Evolutionary conservation across 2,329 filamentous ascomycete genomes (phyloP).

Genomic region (Fusarium nodosum): DNA sequence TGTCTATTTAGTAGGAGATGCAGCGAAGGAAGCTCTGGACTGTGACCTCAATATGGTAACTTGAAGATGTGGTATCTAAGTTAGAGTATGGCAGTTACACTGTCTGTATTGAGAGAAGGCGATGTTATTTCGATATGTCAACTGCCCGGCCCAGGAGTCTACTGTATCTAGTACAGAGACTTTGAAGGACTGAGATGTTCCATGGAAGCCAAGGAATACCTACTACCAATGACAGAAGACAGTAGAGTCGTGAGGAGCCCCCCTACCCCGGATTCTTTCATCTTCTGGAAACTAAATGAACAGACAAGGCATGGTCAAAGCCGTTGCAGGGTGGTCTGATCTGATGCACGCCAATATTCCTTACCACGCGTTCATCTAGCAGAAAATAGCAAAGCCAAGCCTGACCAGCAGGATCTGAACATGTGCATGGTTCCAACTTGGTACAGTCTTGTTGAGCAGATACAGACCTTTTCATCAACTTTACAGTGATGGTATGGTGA

Average conservation of each 20-base stretch:
- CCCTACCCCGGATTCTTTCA: slow-evolving; percentile 27
- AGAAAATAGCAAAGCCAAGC: slow-evolving; percentile 19
- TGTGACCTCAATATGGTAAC: not conserved
- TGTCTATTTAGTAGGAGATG: not conserved
- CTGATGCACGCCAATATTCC: slow-evolving; percentile 20
- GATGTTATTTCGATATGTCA: not conserved
- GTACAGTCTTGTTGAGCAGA: not conserved
- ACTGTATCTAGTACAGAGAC: not conserved
- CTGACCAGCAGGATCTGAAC: slow-evolving; percentile 10
- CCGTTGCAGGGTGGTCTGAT: slow-evolving; percentile 35
- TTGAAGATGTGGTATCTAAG: not conserved
- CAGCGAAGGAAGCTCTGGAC: not conserved
- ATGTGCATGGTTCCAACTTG: not conserved
- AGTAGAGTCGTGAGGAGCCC: slow-evolving; percentile 2
- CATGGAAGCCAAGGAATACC: not conserved
- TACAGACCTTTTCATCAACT: not conserved
- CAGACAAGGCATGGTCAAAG: slow-evolving; percentile 15
- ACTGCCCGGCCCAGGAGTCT: not conserved
- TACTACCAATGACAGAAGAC: slow-evolving; percentile 8
- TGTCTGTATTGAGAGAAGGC: not conserved
- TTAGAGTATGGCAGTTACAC: not conserved
- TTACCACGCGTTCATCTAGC: slow-evolving; percentile 13
- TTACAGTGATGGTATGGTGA: slow-evolving; percentile 17
- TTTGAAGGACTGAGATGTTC: not conserved
- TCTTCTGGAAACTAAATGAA: slow-evolving; percentile 9